phyloP scores from a whole-genome alignment of 2,329 filamentous ascomycete genomes.

The Aureobasidium sp. region DNA sequence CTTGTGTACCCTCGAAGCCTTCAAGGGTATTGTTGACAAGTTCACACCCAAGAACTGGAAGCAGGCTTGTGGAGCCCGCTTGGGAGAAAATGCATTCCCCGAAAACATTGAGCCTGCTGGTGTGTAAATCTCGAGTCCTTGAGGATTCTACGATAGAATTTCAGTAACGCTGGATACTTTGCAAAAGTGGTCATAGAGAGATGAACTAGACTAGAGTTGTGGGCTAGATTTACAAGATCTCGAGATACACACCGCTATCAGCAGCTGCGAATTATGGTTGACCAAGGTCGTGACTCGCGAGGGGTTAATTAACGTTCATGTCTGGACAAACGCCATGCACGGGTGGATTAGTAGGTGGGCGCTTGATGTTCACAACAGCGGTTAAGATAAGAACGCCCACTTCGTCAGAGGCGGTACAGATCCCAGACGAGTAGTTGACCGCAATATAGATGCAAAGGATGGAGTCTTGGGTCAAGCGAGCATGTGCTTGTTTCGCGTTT shows the following conservation, averaged over 20 bases:
- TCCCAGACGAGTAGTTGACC: background rate
- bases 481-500: background rate
- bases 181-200: background rate
- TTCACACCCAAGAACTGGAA: conserved; percentile 80
- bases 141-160: background rate
- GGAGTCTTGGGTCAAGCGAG: background rate
- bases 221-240: background rate
- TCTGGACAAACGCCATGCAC: background rate
- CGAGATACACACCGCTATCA: background rate
- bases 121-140: background rate
- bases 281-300: background rate
- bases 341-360: too few species aligned
- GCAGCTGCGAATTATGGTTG: background rate
- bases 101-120: conserved; percentile 23
- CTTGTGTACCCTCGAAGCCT: conserved; percentile 87
- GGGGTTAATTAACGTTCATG: background rate
- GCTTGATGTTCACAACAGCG: background rate
- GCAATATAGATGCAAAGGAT: background rate
- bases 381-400: background rate
- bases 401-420: background rate
- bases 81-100: conserved; percentile 49
- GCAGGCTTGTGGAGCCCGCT: conserved; percentile 51
- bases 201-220: background rate
- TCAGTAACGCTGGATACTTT: background rate
- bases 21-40: conserved; percentile 87